These are phyloP conservation scores for Trichoderma sp. DNA, from an alignment of 2,329 filamentous ascomycete species.

Conservation along the genomic window DNA sequence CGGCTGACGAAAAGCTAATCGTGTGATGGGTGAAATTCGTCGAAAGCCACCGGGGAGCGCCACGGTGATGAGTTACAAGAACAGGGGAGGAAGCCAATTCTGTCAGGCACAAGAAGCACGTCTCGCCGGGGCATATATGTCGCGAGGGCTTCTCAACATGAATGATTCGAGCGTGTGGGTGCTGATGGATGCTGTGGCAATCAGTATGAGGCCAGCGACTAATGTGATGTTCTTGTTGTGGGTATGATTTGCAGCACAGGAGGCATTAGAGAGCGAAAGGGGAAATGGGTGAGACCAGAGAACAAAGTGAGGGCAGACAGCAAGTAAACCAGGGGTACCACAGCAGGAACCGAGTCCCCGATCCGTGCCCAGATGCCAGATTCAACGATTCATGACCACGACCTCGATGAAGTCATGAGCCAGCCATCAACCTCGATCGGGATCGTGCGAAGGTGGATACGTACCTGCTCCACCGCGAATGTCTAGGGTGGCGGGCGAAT, in stretches of 20 bases:
- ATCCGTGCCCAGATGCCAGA: slow-evolving; percentile 24
- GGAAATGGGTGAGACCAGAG: slow-evolving; percentile 5
- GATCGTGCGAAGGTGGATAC: slow-evolving; percentile 19
- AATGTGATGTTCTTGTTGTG: too few species aligned
- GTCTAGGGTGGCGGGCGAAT: slow-evolving; percentile 3
- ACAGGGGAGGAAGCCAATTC: not conserved
- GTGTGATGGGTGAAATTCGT: slow-evolving; percentile 1
- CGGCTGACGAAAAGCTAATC: not conserved
- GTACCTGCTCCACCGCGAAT: slow-evolving; percentile 1
- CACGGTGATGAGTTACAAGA: not conserved
- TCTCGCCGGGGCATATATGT: not conserved
- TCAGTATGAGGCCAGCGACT: not conserved
- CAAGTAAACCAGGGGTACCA: slow-evolving; percentile 3
- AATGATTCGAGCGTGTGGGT: not conserved
- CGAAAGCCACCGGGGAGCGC: slow-evolving; percentile 7
- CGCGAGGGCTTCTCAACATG: not conserved
- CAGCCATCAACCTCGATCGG: slow-evolving; percentile 20
- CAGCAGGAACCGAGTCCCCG: slow-evolving; percentile 13
- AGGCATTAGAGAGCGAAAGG: not conserved
- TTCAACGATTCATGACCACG: slow-evolving; percentile 18
- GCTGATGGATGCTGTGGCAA: not conserved
- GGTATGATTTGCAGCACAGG: not conserved
- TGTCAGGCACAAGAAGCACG: slow-evolving; percentile 4
- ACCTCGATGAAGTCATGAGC: slow-evolving; percentile 27
- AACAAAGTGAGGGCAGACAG: slow-evolving; percentile 7